Evolutionary conservation across 2,329 filamentous ascomycete species (phyloP).

Genomic region (Pseudogymnoascus sp.): DNA sequence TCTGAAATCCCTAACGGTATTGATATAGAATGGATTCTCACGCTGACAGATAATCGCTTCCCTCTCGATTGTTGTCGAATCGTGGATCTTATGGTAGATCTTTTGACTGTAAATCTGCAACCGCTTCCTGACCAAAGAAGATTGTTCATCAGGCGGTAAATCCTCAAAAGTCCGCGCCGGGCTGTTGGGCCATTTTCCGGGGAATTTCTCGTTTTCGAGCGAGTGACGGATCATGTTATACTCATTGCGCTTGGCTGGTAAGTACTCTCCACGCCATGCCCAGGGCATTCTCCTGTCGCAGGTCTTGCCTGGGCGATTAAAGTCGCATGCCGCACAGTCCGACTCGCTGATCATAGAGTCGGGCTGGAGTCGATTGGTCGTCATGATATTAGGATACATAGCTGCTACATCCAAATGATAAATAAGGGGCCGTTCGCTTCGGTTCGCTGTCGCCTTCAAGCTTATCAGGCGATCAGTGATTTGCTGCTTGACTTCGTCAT

Average conservation of each 20-base stretch:
- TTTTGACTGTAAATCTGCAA: constrained; percentile 93
- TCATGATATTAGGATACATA: constrained; percentile 99
- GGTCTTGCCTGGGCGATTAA: constrained; percentile 94
- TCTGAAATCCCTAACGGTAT: constrained; percentile 92
- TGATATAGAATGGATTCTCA: constrained; percentile 96
- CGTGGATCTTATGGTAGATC: constrained; percentile 98
- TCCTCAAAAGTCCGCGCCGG: constrained; percentile 73
- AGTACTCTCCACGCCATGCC: constrained; percentile 96
- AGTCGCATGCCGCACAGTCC: constrained; percentile 94
- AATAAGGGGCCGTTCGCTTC: constrained; percentile 79
- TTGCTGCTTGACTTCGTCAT: constrained; percentile 75
- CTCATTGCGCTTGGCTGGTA: constrained; percentile 92
- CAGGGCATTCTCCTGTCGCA: constrained; percentile 92
- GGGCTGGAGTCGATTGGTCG: constrained; percentile 91
- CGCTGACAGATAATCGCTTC: constrained; percentile 98
- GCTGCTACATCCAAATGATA: constrained; percentile 98
- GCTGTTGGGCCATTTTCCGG: constrained; percentile 65
- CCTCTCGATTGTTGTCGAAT: constrained; percentile 82
- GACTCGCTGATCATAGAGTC: constrained; percentile 99
- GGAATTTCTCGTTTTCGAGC: constrained; percentile 86
- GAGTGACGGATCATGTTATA: constrained; percentile 98
- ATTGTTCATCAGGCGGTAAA: constrained; percentile 73
- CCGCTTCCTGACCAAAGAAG: constrained; percentile 72
- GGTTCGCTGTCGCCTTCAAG: constrained; percentile 75
- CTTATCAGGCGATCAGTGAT: constrained; percentile 64